Evolutionary conservation across 1,284 basidiomycete species (phyloP).

Genomic region (Exobasidium rhododendri): DNA sequence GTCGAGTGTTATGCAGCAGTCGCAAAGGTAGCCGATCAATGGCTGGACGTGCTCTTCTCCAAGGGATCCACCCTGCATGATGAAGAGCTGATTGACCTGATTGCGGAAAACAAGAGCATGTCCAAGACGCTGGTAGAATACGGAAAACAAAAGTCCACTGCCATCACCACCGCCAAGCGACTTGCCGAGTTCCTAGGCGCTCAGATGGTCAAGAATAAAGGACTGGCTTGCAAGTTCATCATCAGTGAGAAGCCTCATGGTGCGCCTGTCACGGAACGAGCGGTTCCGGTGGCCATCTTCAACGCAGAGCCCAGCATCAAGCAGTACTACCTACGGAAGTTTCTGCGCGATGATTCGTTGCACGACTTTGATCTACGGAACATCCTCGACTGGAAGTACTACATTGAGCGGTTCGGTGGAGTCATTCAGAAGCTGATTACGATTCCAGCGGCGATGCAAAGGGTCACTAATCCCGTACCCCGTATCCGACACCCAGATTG

Average conservation of each 20-base stretch:
- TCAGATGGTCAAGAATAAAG: slow-evolving; percentile 99
- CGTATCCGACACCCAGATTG: slow-evolving; percentile 96
- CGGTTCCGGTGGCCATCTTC: slow-evolving; percentile 97
- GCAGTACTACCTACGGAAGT: slow-evolving; percentile 84
- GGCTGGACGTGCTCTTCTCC: slow-evolving; percentile 92
- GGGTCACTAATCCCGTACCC: slow-evolving; percentile 92
- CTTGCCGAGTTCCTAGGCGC: slow-evolving; percentile 95
- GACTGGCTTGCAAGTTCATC: slow-evolving; percentile 97
- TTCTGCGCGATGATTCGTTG: slow-evolving; percentile 89
- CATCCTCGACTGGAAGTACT: slow-evolving; percentile 97
- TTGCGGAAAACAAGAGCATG: slow-evolving; percentile 98
- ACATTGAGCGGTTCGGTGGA: slow-evolving; percentile 93
- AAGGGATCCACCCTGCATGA: slow-evolving; percentile 79
- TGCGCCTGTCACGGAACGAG: slow-evolving; percentile 93
- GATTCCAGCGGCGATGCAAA: slow-evolving; percentile 97
- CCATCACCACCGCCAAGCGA: slow-evolving; percentile 91
- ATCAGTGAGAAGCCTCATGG: slow-evolving; percentile 91
- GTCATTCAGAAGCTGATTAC: slow-evolving; percentile 99
- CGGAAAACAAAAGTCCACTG: slow-evolving; percentile 92
- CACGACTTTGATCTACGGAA: slow-evolving; percentile 85
- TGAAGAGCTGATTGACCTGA: slow-evolving; percentile 92
- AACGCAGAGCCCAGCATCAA: slow-evolving; percentile 89
- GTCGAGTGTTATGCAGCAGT: slow-evolving; percentile 95
- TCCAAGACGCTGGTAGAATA: slow-evolving; percentile 95
- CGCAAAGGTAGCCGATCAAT: slow-evolving; percentile 89